phyloP scores from a whole-genome alignment of 495 filamentous ascomycete species.

The Lichina pygmaea region DNA sequence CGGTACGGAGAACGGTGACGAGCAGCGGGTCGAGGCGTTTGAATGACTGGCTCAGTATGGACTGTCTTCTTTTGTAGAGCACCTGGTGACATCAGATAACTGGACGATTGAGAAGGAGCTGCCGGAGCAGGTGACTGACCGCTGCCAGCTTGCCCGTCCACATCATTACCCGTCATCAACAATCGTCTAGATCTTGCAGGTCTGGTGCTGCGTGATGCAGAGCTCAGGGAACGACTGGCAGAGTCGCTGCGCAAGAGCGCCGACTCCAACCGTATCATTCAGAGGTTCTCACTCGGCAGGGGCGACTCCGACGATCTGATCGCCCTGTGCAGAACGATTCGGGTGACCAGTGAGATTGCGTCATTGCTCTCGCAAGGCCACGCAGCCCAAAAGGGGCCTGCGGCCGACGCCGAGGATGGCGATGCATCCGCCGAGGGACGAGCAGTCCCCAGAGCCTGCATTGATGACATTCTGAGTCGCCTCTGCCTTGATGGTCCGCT shows the following conservation, averaged over 20 bases:
- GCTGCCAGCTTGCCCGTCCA: slow-evolving; percentile 37
- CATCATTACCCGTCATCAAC: slow-evolving; percentile 53
- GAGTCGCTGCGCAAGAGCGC: slow-evolving; percentile 46
- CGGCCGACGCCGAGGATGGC: background rate
- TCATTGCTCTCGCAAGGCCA: slow-evolving; percentile 12
- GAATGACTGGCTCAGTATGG: slow-evolving; percentile 50
- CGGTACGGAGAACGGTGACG: slow-evolving; percentile 67
- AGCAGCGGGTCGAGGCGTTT: slow-evolving; percentile 71
- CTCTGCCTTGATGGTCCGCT: slow-evolving; percentile 42
- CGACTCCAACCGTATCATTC: slow-evolving; percentile 70
- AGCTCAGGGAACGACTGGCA: slow-evolving; percentile 38
- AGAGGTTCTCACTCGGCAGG: slow-evolving; percentile 73
- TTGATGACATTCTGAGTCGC: slow-evolving; percentile 27
- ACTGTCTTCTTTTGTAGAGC: background rate
- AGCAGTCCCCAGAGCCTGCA: slow-evolving; percentile 7
- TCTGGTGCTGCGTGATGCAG: slow-evolving; percentile 30
- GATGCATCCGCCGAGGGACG: background rate
- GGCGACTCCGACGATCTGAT: slow-evolving; percentile 91
- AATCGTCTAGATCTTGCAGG: slow-evolving; percentile 60
- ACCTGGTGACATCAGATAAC: no score
- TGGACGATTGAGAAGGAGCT: no score
- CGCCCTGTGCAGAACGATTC: slow-evolving; percentile 52
- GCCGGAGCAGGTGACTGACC: background rate
- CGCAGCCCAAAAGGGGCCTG: background rate
- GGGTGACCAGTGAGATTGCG: slow-evolving; percentile 45